phyloP scores from a whole-genome alignment of 345 rosid species.

The Euclidium syriacum region DNA sequence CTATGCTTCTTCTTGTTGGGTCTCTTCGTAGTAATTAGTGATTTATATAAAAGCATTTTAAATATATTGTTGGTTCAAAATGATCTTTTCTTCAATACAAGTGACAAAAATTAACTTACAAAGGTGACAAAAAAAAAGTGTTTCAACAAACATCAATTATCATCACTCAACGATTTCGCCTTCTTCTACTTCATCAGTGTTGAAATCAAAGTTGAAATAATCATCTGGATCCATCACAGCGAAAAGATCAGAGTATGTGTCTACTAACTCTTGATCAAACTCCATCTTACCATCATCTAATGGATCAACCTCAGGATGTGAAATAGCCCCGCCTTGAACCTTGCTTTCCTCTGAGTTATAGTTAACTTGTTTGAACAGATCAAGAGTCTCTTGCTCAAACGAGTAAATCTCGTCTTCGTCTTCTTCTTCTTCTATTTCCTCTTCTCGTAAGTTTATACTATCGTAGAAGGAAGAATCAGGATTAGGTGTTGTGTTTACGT shows the following conservation, averaged over 20 bases:
- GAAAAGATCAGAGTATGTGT: conserved; percentile 61
- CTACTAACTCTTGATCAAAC: conserved; percentile 64
- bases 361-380: conserved; percentile 30
- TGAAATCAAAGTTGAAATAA: conserved; percentile 44
- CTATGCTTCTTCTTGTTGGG: conserved; percentile 47
- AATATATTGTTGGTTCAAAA: too few relatives aligned
- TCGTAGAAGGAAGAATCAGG: conserved; percentile 21
- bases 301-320: conserved; percentile 13
- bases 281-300: conserved; percentile 32
- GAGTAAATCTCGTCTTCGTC: conserved; percentile 42
- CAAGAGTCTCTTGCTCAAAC: conserved; percentile 44
- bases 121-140: too few relatives aligned
- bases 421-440: conserved; percentile 59
- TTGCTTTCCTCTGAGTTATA: conserved; percentile 16
- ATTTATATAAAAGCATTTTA: too few relatives aligned
- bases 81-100: too few relatives aligned
- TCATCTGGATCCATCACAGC: conserved; percentile 63
- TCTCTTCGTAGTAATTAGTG: conserved; percentile 23
- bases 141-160: too few relatives aligned
- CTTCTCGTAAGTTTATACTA: conserved; percentile 56
- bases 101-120: too few relatives aligned
- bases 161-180: conserved; percentile 65
- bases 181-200: conserved; percentile 66
- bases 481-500: conserved; percentile 16
- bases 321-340: conserved; percentile 15